A percentile compares a stretch with the other conserved stretches of the same genome.
These are phyloP conservation scores for Senna siamea DNA, from an alignment of 306 rosid genomes.

Conservation along the genomic window DNA sequence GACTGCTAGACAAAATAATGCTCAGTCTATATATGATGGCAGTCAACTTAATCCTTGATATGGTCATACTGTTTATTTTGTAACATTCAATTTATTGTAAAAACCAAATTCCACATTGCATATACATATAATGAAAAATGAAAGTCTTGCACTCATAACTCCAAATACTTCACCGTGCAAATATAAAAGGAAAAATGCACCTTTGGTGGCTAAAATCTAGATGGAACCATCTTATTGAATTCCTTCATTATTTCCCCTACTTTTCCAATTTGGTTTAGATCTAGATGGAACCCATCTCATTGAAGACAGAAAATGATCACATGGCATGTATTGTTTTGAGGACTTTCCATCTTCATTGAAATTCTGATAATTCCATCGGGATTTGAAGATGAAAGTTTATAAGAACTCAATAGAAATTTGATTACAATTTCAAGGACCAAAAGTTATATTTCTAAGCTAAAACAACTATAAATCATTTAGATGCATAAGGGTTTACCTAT, in stretches of 20 bases:
- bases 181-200: no score
- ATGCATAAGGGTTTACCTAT: not conserved
- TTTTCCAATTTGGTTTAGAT: not conserved
- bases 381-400: not conserved
- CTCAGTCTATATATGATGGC: no score
- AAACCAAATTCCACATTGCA: no score
- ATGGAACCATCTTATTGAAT: not conserved
- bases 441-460: not conserved
- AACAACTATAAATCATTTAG: no score
- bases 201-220: no score
- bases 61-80: no score
- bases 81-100: no score
- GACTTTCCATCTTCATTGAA: not conserved
- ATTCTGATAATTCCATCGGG: not conserved
- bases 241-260: not conserved
- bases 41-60: no score
- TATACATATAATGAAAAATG: no score
- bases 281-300: not conserved
- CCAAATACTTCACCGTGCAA: no score
- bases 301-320: conserved; percentile 20
- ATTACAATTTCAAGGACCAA: conserved; percentile 20
- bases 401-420: not conserved
- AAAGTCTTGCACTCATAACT: no score
- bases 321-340: not conserved
- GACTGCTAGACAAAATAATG: no score